Evolutionary conservation across 1,284 basidiomycete species (phyloP).

Genomic region (Fistulina hepatica): DNA sequence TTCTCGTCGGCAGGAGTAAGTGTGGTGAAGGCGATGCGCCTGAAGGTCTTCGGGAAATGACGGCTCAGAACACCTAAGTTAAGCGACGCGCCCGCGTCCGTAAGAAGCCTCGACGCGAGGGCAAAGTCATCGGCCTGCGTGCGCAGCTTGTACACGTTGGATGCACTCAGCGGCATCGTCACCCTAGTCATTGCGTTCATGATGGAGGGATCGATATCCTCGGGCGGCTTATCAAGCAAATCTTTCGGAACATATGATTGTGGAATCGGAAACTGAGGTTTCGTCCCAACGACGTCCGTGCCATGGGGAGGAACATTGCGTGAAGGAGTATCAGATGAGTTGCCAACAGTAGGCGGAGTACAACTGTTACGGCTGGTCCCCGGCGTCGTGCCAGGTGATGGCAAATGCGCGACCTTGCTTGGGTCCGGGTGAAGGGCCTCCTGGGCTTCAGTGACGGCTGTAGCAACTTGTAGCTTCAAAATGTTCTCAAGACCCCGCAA

Average conservation of each 20-base stretch:
- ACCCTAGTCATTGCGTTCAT: slow-evolving; percentile 15
- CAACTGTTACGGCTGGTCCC: too few species aligned
- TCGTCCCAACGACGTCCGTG: too few species aligned
- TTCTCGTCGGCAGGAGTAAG: slow-evolving; percentile 53
- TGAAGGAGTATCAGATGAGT: too few species aligned
- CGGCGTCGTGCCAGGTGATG: too few species aligned
- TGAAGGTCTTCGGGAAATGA: slow-evolving; percentile 62
- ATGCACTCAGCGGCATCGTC: slow-evolving; percentile 24
- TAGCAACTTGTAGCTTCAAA: too few species aligned
- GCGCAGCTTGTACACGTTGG: slow-evolving; percentile 34
- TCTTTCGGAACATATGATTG: slow-evolving; percentile 8
- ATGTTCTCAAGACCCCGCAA: too few species aligned
- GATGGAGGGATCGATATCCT: slow-evolving; percentile 10
- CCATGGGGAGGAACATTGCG: too few species aligned
- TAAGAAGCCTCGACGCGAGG: slow-evolving; percentile 36
- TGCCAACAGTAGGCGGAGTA: too few species aligned
- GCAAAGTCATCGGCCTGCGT: slow-evolving; percentile 36
- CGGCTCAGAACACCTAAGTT: slow-evolving; percentile 53
- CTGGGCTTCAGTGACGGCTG: too few species aligned
- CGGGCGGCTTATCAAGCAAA: slow-evolving; percentile 8
- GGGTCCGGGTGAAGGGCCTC: too few species aligned
- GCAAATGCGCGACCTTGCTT: too few species aligned
- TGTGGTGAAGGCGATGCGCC: slow-evolving; percentile 56
- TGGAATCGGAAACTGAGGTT: too few species aligned
- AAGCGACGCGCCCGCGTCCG: slow-evolving; percentile 39